A percentile compares a stretch with the other conserved stretches of the same genome.
Conservation (phyloP, 768 basidiomycete genomes). For the Macrolepiota dolichaula region DNA sequence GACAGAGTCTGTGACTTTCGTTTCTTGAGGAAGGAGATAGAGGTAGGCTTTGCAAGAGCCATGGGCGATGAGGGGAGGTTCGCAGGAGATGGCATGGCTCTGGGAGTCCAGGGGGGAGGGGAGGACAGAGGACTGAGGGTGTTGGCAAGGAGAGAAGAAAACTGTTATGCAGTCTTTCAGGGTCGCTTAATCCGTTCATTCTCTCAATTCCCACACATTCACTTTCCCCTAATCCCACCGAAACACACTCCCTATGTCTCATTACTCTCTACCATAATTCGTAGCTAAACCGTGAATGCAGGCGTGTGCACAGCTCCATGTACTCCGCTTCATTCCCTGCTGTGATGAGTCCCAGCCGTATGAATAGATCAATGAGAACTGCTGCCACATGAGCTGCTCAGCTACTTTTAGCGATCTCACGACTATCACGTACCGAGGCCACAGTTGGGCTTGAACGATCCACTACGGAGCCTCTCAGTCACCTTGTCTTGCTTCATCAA, state of each 20-base stretch:
- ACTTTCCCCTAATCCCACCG: background rate
- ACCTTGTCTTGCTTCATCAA: slow-evolving; percentile 64
- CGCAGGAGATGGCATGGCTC: background rate
- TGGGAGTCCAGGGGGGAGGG: too few relatives aligned
- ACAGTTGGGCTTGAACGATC: slow-evolving; percentile 92
- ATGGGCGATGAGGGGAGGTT: slow-evolving; percentile 53
- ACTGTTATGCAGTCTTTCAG: background rate
- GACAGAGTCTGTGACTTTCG: slow-evolving; percentile 30
- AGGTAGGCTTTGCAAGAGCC: slow-evolving; percentile 47
- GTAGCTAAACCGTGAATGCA: slow-evolving; percentile 72
- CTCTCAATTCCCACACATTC: slow-evolving; percentile 5
- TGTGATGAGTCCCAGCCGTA: slow-evolving; percentile 82
- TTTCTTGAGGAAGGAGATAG: slow-evolving; percentile 58
- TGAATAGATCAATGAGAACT: slow-evolving; percentile 89
- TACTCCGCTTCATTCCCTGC: slow-evolving; percentile 86
- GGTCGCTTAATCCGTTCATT: background rate
- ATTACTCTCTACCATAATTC: slow-evolving; percentile 39
- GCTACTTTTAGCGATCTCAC: background rate
- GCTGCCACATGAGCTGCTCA: background rate
- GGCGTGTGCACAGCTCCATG: slow-evolving; percentile 67
- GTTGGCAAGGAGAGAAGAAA: background rate
- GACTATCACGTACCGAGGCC: slow-evolving; percentile 58
- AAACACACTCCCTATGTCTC: slow-evolving; percentile 4
- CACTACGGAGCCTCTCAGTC: slow-evolving; percentile 56
- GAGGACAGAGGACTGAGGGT: background rate